Evolutionary conservation across 106 monocot genomes (phyloP), one percentile per base, ranked within the genome.

Genomic region (Platanthera guangdongensis): DNA sequence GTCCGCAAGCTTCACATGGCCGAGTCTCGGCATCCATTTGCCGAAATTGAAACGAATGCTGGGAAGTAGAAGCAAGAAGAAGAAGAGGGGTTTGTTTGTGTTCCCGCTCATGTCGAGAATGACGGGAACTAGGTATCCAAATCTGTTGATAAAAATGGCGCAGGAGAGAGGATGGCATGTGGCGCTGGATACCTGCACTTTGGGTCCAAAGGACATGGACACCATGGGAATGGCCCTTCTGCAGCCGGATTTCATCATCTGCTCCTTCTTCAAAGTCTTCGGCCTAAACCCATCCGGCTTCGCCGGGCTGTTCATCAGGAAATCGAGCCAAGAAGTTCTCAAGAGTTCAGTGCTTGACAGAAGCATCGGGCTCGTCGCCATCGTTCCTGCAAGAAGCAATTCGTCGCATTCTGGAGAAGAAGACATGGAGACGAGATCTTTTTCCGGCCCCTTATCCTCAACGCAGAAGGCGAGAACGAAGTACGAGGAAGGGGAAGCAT

Each of bases 271-370:
- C 81, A 92, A 92, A 68, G 85, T 94, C 30, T 86, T 89, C 51
- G 94, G 94, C 10, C 89, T 84, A 11, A 84, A 94, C 70, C 91
- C 94, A 14, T 91, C 94, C 9, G 91, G 94, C 6, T 92, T 94
- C 73, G 91, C 89, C 5, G 80, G 77, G 6, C 80, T 94, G 16
- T 85, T 94, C 76, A 79, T 91, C 64, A 89, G 85, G 32, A 88
- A 83, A 75, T 74, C 88, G 50, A 85, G 75, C 72, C 52, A 57
- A n/a, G 25, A 78, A 9, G 64, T 74, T 15, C 51, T 92, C n/a
- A 77, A 83, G 78, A 74, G 68, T 2, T 83, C 86, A 6, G 52
- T 68, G 10, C 50, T 79, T 4, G 79, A 83, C 3, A 73, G 83
- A 57, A 83, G 87, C 80, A 75, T 87, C 19, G 90, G 92, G 3